These are phyloP conservation scores for Capsella rubella DNA, from an alignment of 441 rosid genomes.

Conservation along the genomic window DNA sequence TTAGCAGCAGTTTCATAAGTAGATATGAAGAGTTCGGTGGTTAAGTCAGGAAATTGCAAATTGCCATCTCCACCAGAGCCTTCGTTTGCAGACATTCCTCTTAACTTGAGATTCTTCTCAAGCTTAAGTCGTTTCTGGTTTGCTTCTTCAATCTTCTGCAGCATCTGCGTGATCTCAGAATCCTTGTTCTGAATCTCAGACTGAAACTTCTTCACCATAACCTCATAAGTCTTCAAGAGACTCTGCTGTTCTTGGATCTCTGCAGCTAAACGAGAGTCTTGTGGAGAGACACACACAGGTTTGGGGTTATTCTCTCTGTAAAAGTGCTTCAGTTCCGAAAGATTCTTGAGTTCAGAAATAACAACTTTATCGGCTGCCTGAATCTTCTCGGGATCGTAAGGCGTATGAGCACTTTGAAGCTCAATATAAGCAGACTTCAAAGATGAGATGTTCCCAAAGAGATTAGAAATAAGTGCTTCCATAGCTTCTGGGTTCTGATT, in stretches of 20 bases:
- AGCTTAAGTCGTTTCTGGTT: conserved; percentile 75
- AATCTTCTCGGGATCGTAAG: conserved; percentile 96
- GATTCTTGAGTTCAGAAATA: conserved; percentile 78
- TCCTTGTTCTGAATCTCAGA: conserved; percentile 97
- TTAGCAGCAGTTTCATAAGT: conserved; percentile 76
- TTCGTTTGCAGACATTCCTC: conserved; percentile 83
- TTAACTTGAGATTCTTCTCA: conserved; percentile 92
- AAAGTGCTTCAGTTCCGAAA: conserved; percentile 87
- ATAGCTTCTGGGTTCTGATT: conserved; percentile 86
- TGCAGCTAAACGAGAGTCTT: conserved; percentile 96
- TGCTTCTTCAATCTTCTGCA: conserved; percentile 90
- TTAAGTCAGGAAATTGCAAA: conserved; percentile 64
- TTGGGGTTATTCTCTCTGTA: conserved; percentile 90
- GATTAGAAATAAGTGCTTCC: conserved; percentile 81
- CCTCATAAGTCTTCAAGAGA: conserved; percentile 93
- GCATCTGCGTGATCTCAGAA: conserved; percentile 77
- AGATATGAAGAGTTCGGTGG: conserved; percentile 69
- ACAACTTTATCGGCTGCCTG: conserved; percentile 91
- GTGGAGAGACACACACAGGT: conserved; percentile 77
- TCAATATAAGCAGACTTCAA: conserved; percentile 90
- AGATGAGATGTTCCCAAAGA: conserved; percentile 85
- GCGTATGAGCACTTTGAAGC: conserved; percentile 94
- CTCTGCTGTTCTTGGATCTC: conserved; percentile 98
- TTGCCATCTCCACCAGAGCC: conserved; percentile 54
- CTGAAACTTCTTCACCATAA: conserved; percentile 97